Percentiles rank a stretch among this genome's conserved stretches.
phyloP scores from a whole-genome alignment of 495 filamentous ascomycete genomes.

The Chaetomium tenue region DNA sequence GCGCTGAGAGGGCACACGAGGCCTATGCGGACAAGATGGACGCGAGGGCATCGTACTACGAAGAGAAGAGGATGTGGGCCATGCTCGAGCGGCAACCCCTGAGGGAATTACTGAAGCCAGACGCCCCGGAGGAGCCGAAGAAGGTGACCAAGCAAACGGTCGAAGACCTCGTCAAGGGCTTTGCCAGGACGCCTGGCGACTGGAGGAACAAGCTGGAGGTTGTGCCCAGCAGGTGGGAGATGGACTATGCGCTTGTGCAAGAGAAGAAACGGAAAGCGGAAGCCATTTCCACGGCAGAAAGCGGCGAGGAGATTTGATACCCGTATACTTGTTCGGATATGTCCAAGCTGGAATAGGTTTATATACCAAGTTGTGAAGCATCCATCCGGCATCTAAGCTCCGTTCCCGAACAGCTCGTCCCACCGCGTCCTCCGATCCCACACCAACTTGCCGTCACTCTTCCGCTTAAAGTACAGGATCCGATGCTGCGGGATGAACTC shows the following conservation, averaged over 20 bases:
- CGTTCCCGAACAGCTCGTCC: constrained; percentile 48
- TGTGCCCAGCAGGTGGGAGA: constrained; percentile 26
- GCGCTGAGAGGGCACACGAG: constrained; percentile 43
- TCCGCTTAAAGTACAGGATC: constrained; percentile 67
- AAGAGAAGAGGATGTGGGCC: constrained; percentile 59
- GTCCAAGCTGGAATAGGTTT: background rate
- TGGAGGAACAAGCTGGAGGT: constrained; percentile 23
- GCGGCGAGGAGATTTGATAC: constrained; percentile 12
- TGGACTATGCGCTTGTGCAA: constrained; percentile 21
- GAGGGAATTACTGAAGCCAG: constrained; percentile 56
- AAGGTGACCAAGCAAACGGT: constrained; percentile 12
- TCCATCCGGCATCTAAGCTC: constrained; percentile 12
- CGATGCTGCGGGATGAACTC: constrained; percentile 84
- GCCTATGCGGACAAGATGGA: constrained; percentile 57
- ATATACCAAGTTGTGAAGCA: background rate
- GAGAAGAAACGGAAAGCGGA: constrained; percentile 12
- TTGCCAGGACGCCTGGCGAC: constrained; percentile 51
- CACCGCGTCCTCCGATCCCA: constrained; percentile 53
- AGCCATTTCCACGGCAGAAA: background rate
- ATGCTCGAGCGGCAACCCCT: constrained; percentile 52
- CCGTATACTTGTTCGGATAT: background rate
- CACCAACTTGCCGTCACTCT: constrained; percentile 57
- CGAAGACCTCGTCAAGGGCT: constrained; percentile 22
- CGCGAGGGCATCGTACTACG: constrained; percentile 45
- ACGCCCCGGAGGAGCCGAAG: background rate